These are phyloP conservation scores for Yarrowia sp. DNA, from an alignment of 805 yeast species.

Conservation along the genomic window DNA sequence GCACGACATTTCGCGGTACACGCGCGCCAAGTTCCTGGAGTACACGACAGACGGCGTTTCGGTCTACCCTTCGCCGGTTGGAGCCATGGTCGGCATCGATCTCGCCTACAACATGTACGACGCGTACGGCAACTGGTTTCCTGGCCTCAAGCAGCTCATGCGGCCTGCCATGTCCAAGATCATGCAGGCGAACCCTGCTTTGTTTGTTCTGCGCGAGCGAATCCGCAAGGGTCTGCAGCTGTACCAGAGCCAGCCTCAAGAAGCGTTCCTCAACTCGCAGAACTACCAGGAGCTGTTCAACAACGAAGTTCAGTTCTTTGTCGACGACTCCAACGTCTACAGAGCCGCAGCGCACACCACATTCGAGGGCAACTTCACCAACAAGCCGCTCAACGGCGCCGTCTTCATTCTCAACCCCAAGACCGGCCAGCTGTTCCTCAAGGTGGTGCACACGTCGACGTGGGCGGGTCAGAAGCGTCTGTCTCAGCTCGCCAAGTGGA, in stretches of 20 bases:
- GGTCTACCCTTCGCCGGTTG: constrained; percentile 89
- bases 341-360: constrained; percentile 90
- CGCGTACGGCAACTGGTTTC: constrained; percentile 97
- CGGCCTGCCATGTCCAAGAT: constrained; percentile 91
- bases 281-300: constrained; percentile 89
- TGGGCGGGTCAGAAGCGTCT: constrained; percentile 97
- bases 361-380: constrained; percentile 86
- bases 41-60: constrained; percentile 85
- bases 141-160: constrained; percentile 84
- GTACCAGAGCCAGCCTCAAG: constrained; percentile 91
- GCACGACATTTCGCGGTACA: constrained; percentile 91
- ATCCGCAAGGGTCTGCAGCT: constrained; percentile 90
- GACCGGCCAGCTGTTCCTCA: constrained; percentile 78
- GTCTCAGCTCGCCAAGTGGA: constrained; percentile 95
- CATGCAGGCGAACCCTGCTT: constrained; percentile 92
- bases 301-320: constrained; percentile 75
- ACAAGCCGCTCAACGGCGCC: constrained; percentile 92
- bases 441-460: constrained; percentile 87
- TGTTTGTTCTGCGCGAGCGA: constrained; percentile 87
- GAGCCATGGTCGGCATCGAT: constrained; percentile 86
- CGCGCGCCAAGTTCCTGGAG: constrained; percentile 88
- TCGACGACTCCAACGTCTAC: constrained; percentile 93
- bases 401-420: constrained; percentile 85
- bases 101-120: constrained; percentile 94
- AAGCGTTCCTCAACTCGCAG: constrained; percentile 81